A percentile compares a stretch with the other conserved stretches of the same genome.
Conservation (phyloP, 768 basidiomycete genomes). For the Austroboletus eburneus region DNA sequence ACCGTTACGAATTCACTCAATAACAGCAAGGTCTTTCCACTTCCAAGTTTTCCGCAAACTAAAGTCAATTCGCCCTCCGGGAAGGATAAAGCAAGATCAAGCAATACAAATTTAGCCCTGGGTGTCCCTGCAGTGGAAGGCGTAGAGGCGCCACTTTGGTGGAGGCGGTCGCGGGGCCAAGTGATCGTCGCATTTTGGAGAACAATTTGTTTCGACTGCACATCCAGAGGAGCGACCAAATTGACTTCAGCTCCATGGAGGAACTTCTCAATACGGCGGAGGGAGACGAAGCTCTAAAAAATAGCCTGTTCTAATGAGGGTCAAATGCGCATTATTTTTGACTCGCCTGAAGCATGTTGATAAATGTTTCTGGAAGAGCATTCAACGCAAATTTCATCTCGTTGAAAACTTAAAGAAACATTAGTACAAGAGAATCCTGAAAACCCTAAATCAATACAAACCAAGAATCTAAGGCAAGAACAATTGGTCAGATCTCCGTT, state of each 20-base stretch:
- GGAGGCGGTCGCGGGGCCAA: slow-evolving; percentile 77
- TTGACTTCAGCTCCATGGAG: slow-evolving; percentile 70
- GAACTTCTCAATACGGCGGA: slow-evolving; percentile 90
- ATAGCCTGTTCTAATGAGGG: not conserved
- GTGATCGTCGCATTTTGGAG: slow-evolving; percentile 85
- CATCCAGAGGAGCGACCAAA: slow-evolving; percentile 51
- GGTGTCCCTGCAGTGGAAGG: slow-evolving; percentile 69
- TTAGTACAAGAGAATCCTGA: slow-evolving; percentile 7
- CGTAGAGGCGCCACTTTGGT: slow-evolving; percentile 39
- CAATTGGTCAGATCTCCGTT: not conserved
- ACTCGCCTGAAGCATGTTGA: slow-evolving; percentile 78
- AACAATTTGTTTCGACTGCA: slow-evolving; percentile 58
- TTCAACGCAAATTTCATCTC: slow-evolving; percentile 88
- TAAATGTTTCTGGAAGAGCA: slow-evolving; percentile 86
- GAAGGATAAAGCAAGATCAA: slow-evolving; percentile 76
- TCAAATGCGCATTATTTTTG: not conserved
- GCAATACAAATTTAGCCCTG: slow-evolving; percentile 69
- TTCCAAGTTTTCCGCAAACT: slow-evolving; percentile 85
- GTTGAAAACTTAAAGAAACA: slow-evolving; percentile 55
- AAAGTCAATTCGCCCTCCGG: slow-evolving; percentile 76
- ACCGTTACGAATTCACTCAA: slow-evolving; percentile 38
- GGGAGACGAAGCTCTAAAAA: slow-evolving; percentile 67
- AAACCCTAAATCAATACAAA: slow-evolving; percentile 14
- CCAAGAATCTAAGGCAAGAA: slow-evolving; percentile 36
- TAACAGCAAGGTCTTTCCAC: slow-evolving; percentile 85